Evolutionary conservation across 257 asterid species (phyloP), one percentile per base, ranked within the genome.

Genomic region (Scutellaria minor): DNA sequence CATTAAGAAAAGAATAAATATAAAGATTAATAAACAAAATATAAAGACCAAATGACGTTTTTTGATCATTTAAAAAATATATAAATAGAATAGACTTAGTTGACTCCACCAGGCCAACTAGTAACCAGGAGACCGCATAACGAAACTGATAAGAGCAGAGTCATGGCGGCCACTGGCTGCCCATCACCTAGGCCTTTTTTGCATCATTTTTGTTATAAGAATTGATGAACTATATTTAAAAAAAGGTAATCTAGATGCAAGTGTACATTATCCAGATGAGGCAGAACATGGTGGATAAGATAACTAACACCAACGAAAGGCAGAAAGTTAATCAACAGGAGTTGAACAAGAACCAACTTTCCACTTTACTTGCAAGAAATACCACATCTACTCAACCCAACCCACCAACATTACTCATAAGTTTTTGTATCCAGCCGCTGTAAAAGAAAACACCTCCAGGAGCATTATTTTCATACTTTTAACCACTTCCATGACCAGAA

Each of bases 361-460:
- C 55, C 14, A 73, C 24, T 63, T 15, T 31, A 22, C 72, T 73
- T 15, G 4, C n/a, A 53, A 64, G 40, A 54, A 27, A 54, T 2
- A 6, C 35, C 51, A 51, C 22, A 42, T 42, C 42, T 2, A 22
- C 42, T 35, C 31, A 52, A 37, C 63, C 48, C 14, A 53, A 9
- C 39, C n/a, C 40, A 55, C 40, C 37, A 64, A 54, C 22, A 42
- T 42, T 39, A 40, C 60, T 59, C 35, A 53, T 6, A 2, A 64
- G 48, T 9, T 35, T 15, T 27, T 9, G 35, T 39, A 35, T 11
- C 41, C 20, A 48, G 27, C 22, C 22, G 6, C 7, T 14, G 41
- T 52, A 35, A 69, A 35, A 44, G 9, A 63, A 51, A 9, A 6
- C 10, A 52, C 68, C 27, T 6, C 27, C 40, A 27, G 41, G 31